Conservation (phyloP, 2,329 filamentous ascomycete species). For the Colletotrichum godetiae region DNA sequence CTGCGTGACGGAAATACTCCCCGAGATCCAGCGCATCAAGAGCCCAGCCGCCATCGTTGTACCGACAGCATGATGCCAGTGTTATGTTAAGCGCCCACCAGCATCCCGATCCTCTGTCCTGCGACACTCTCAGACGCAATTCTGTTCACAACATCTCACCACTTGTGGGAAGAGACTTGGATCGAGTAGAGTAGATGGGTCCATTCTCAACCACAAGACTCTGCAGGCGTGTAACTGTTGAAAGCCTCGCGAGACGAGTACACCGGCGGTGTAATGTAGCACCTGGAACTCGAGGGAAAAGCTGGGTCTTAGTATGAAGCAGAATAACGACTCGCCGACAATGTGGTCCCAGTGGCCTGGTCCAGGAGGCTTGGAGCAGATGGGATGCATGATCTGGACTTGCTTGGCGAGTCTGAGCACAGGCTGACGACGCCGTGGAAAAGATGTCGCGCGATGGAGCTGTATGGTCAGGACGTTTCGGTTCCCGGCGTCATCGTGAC, state of each 20-base stretch:
- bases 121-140: slow-evolving; percentile 7
- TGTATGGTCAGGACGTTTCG: not conserved
- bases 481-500: slow-evolving; percentile 27
- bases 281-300: slow-evolving; percentile 10
- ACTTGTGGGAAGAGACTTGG: not conserved
- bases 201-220: not conserved
- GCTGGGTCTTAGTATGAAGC: not conserved
- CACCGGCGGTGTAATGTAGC: slow-evolving; percentile 28
- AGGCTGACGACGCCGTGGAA: not conserved
- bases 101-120: slow-evolving; percentile 6
- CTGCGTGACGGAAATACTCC: not conserved
- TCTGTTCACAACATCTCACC: not conserved
- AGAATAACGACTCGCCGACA: slow-evolving; percentile 10
- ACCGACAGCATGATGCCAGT: not conserved
- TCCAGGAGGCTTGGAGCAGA: slow-evolving; percentile 27
- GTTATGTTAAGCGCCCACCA: not conserved
- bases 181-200: not conserved
- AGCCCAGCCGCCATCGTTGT: not conserved
- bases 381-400: slow-evolving; percentile 3
- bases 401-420: slow-evolving; percentile 1
- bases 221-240: slow-evolving; percentile 9
- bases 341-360: slow-evolving; percentile 32
- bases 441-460: not conserved
- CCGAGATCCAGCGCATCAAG: not conserved
- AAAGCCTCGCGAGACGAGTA: not conserved